Conservation (phyloP, 805 yeast genomes). For the Kodamaea hsintzibuensis region DNA sequence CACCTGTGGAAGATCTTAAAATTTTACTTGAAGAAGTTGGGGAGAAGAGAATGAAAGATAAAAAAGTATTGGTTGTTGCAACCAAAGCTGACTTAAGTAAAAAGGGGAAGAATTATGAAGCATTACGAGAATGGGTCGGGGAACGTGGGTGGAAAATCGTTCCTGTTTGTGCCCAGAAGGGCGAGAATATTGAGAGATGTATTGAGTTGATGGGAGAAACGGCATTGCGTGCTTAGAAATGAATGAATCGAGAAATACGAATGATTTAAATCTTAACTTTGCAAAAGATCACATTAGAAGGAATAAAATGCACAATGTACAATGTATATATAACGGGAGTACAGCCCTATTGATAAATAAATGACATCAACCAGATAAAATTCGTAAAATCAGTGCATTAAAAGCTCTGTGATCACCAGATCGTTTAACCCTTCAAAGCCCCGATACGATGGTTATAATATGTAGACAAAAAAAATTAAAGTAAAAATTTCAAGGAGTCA, state of each 20-base stretch:
- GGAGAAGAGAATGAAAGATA: constrained; percentile 53
- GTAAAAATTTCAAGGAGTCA: too few species aligned
- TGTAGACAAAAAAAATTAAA: too few species aligned
- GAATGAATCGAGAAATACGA: not conserved
- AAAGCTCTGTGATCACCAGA: too few species aligned
- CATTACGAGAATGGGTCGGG: constrained; percentile 47
- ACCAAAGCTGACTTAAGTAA: constrained; percentile 87
- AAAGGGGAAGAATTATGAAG: constrained; percentile 47
- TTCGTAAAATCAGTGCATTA: too few species aligned
- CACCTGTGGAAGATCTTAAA: constrained; percentile 68
- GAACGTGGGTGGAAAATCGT: constrained; percentile 61
- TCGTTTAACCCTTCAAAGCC: too few species aligned
- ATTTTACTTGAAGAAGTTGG: constrained; percentile 74
- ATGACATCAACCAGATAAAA: too few species aligned
- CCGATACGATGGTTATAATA: too few species aligned
- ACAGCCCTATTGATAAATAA: too few species aligned
- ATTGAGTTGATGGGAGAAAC: constrained; percentile 69
- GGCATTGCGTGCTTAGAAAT: constrained; percentile 32
- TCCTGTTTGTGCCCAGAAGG: constrained; percentile 80
- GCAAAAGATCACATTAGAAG: too few species aligned
- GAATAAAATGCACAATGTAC: too few species aligned
- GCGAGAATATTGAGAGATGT: constrained; percentile 71
- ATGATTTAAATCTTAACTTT: too few species aligned
- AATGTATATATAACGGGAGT: too few species aligned
- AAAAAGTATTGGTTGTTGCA: constrained; percentile 74